Conservation (phyloP, 768 basidiomycete genomes). For the Chalciporus chontae region DNA sequence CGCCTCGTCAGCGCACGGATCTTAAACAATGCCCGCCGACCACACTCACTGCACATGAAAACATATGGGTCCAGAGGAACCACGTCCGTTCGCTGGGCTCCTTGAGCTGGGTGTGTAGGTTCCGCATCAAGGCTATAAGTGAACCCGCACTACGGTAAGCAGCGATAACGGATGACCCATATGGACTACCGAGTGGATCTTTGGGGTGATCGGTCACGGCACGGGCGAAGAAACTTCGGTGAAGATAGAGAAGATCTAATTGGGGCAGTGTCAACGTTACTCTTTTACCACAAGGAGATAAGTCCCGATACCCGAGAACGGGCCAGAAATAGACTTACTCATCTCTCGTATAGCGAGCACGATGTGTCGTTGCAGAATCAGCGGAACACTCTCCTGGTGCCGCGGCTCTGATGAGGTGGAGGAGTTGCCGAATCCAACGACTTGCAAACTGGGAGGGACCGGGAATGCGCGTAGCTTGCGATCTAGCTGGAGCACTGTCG, state of each 20-base stretch:
- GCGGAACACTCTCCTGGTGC: constrained; percentile 31
- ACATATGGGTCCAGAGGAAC: constrained; percentile 46
- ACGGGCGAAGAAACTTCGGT: constrained; percentile 70
- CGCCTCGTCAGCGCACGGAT: constrained; percentile 13
- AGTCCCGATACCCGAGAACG: background rate
- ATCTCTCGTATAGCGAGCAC: constrained; percentile 66
- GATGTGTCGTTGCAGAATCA: constrained; percentile 63
- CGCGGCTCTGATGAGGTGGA: constrained; percentile 41
- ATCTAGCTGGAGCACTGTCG: constrained; percentile 64
- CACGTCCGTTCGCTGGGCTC: constrained; percentile 63
- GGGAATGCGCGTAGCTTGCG: constrained; percentile 66
- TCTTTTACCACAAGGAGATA: constrained; percentile 1
- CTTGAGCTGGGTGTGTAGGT: constrained; percentile 60
- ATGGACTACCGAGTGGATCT: constrained; percentile 69
- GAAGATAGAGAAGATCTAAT: constrained; percentile 64
- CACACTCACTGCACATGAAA: constrained; percentile 60
- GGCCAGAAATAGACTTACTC: constrained; percentile 42
- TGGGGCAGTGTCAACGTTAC: constrained; percentile 14
- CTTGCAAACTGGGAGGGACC: constrained; percentile 61
- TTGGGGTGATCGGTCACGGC: constrained; percentile 72
- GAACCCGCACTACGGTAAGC: constrained; percentile 73
- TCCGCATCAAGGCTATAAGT: constrained; percentile 66
- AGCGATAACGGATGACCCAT: constrained; percentile 70
- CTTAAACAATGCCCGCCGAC: constrained; percentile 1
- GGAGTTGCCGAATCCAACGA: constrained; percentile 61